phyloP scores from a whole-genome alignment of 2,329 filamentous ascomycete genomes.

The Fusarium keratoplasticum region DNA sequence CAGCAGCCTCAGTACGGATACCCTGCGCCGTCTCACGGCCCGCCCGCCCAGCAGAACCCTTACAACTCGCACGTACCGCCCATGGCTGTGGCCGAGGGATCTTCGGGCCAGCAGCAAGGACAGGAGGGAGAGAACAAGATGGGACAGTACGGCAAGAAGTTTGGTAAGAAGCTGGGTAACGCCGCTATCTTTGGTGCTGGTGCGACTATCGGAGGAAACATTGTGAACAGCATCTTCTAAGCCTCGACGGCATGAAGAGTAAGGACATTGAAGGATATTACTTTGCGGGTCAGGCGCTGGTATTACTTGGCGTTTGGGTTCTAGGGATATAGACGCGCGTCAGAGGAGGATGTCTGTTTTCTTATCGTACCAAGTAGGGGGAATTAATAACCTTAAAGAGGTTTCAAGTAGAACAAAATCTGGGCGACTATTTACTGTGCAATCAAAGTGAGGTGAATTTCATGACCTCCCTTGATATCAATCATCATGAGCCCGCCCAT shows the following conservation, averaged over 20 bases:
- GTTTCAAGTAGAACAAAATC: neutral
- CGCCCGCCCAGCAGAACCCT: slow-evolving; percentile 66
- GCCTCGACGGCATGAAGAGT: neutral
- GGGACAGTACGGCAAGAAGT: slow-evolving; percentile 87
- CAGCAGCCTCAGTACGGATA: slow-evolving; percentile 55
- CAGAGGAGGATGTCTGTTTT: slow-evolving; percentile 1
- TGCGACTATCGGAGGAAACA: slow-evolving; percentile 88
- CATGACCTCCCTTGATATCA: neutral
- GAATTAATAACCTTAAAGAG: neutral
- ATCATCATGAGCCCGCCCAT: slow-evolving; percentile 18
- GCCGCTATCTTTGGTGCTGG: slow-evolving; percentile 91
- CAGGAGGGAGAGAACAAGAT: slow-evolving; percentile 68
- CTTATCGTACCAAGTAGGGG: neutral
- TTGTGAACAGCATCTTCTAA: slow-evolving; percentile 92
- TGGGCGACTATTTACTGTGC: neutral
- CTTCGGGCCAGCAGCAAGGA: slow-evolving; percentile 53
- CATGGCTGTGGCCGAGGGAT: slow-evolving; percentile 76
- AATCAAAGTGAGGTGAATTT: neutral
- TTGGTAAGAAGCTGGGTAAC: slow-evolving; percentile 90
- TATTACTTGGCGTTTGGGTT: slow-evolving; percentile 32
- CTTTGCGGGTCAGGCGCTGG: slow-evolving; percentile 8
- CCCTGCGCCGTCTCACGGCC: slow-evolving; percentile 53
- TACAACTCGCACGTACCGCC: slow-evolving; percentile 79
- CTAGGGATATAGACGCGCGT: slow-evolving; percentile 11
- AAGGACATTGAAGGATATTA: neutral